Evolutionary conservation across 2,329 filamentous ascomycete genomes (phyloP), one percentile per base, ranked within the genome.

Genomic region (Sporothrix luriei): DNA sequence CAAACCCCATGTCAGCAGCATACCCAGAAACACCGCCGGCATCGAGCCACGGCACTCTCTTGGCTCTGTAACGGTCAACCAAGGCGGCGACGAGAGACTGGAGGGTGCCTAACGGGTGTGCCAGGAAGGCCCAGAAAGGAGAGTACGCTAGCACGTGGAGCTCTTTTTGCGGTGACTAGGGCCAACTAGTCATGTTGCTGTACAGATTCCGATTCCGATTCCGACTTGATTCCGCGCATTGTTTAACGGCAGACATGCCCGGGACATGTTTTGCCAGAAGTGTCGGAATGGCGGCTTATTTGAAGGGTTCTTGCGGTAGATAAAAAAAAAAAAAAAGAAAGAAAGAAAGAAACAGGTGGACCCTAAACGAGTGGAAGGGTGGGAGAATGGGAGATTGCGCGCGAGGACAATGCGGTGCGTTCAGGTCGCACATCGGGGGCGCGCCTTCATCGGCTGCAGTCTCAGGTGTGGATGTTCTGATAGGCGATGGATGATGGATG

Each of bases 161-260:
- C 14, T 16, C 13, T 43, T 43, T 3, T 4, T 38, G 57, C n/a
- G 38, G 57, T 1, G 57, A 33, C n/a, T 33, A 21, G 24, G 38
- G 13, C 16, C 19, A 43, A 11, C 19, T 21, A 11, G n/a, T 38
- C 57, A 62, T 38, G n/a, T 43, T 61, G 33, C 13, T 33, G 6
- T n/a, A 0, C 11, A 4, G 38, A 62, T 62, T 62, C 57, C 57
- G 57, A 13, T 21, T 24, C 38, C 57, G 57, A 62, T 62, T 62
- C 57, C 57, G 57, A 46, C 5, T 13, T 43, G 38, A 46, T 62
- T 62, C 57, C 57, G 57, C 11, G 19, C n/a, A 16, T 13, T 13
- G 13, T 26, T 21, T 13, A 9, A 26, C 57, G 57, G 57, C 57
- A 62, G 38, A 46, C 11, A 46, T 4, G 38, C 11, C 57, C 38